Conservation (phyloP, 2,329 filamentous ascomycete genomes). For the Zopfia rhizophila region DNA sequence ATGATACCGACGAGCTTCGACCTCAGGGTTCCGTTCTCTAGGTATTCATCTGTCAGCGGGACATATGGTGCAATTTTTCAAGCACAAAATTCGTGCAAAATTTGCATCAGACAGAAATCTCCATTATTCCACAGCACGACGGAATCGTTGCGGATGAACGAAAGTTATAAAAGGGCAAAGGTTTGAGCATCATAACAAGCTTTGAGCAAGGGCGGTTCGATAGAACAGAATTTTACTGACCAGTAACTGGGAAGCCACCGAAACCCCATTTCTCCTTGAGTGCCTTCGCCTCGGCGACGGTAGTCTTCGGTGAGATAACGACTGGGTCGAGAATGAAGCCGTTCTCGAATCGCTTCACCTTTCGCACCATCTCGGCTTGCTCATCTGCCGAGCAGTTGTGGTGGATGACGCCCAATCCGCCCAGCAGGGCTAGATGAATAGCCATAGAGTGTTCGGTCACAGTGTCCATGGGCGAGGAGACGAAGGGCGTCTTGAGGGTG, state of each 20-base stretch:
- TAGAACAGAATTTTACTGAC: slow-evolving; percentile 67
- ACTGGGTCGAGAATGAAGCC: slow-evolving; percentile 98
- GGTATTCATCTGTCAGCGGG: slow-evolving; percentile 36
- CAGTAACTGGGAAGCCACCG: slow-evolving; percentile 97
- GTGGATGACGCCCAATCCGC: slow-evolving; percentile 93
- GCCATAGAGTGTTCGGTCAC: slow-evolving; percentile 99
- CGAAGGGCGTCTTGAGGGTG: slow-evolving; percentile 92
- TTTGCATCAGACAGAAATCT: slow-evolving; percentile 61
- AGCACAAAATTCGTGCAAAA: slow-evolving; percentile 14
- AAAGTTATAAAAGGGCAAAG: slow-evolving; percentile 93
- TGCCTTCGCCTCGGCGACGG: slow-evolving; percentile 88
- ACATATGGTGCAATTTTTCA: slow-evolving; percentile 12
- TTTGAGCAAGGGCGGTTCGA: slow-evolving; percentile 41
- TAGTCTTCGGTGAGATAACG: slow-evolving; percentile 86
- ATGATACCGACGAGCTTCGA: slow-evolving; percentile 98
- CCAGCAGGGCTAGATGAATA: slow-evolving; percentile 92
- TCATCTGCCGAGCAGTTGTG: slow-evolving; percentile 99
- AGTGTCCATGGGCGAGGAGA: slow-evolving; percentile 99
- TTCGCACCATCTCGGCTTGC: slow-evolving; percentile 98
- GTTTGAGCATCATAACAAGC: slow-evolving; percentile 77
- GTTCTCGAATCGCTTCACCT: slow-evolving; percentile 99
- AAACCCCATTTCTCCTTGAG: slow-evolving; percentile 99
- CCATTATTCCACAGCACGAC: slow-evolving; percentile 82
- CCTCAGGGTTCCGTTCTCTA: slow-evolving; percentile 92
- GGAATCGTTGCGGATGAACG: slow-evolving; percentile 98